Base-by-base conservation (phyloP, 148 eudicot genomes). In the Chenopodium berlandieri region DNA sequence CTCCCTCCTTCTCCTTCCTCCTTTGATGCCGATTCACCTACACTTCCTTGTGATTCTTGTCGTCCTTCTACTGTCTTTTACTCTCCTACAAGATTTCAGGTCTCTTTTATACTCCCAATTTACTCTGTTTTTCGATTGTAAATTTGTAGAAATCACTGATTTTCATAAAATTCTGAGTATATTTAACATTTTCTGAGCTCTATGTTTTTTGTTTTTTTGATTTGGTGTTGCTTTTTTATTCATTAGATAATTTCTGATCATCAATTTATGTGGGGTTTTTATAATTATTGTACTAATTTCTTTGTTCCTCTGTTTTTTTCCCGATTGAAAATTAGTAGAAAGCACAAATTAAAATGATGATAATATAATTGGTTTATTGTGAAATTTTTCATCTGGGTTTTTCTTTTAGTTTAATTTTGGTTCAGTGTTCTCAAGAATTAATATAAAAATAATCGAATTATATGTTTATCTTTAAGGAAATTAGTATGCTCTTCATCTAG, bases 51-150 rank as follows among this genome's bases (percentile, higher is more conserved):
- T 12, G 50, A 66, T 23, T 66, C 23, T 14, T 75, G 81, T 78
- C 87, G 84, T 7, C 40, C 76, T 67, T 85, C 84, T 31, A 71
- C 75, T 40, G 87, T 78, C 25, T 85, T 81, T 52, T 81, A 81
- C 76, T 81, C 84, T 78, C 84, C 87, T 12, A 4, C 62, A 68
- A 82, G 76, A 22, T 75, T 66, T 12, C 87, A 85, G 79, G 87
- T 84, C 46, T 32, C 30, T 4, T 44, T 37, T 31, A 13, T 34
- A 13, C 56, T 52, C 16, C 16, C 16, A 5, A 3, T 7, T 48
- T 17, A 34, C 13, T 23, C 5, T 46, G 20, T 50, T 37, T 23
- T 1, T n/a, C 22, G 54, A 11, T 50, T 50, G 13, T 9, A 50
- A 50, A 9, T 50, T 50, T 9, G 54, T 50, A 50, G 3, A 50